Base-by-base conservation (phyloP, 2,329 filamentous ascomycete species). In the Ceratocystis colombiana region DNA sequence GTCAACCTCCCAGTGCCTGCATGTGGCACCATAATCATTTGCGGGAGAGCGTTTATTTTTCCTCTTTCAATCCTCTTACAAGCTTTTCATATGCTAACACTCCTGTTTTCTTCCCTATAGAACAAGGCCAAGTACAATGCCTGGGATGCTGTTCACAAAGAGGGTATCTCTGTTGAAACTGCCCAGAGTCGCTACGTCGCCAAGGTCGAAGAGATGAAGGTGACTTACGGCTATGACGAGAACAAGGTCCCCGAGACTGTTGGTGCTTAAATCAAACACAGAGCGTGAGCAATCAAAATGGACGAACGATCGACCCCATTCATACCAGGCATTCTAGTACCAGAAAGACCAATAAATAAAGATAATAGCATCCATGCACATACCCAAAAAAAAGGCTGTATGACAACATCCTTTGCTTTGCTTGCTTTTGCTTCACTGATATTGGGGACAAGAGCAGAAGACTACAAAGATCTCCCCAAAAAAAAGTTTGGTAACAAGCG, bases 151-250 rank as follows among this genome's bases (percentile, higher is more conserved):
- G 72, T 85, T 69, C 82, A 84, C 72, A 83, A 91, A 69, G 81
- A 85, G 68, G 83, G 81, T 63, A 74, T 85, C 70, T 83, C 81
- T 68, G 73, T 82, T 69, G 81, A 87, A 70, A 76, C 85, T 70
- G 91, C 91, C 22, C 88, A 95, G 82, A 80, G 84, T 74, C 79
- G 82, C 73, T 96, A 96, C 77, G 82, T 95, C 72, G 79, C 80
- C 71, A 78, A 87, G 69, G 84, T 94, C 70, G 85, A 90, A 76
- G 75, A 79, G 72, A 77, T 95, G 73, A 90, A 94, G 82, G 76
- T 72, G 68, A 82, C 83, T 75, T 83, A 87, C 76, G 88, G 86
- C 68, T 88, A 80, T 75, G 83, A 89, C 74, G 80, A 78, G 69
- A 79, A 82, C 76, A 87, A 87, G 81, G 76, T 72, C 69, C 83